Evolutionary conservation across 164 flowering plant species (phyloP).

Genomic region (Vitis rotundifolia): DNA sequence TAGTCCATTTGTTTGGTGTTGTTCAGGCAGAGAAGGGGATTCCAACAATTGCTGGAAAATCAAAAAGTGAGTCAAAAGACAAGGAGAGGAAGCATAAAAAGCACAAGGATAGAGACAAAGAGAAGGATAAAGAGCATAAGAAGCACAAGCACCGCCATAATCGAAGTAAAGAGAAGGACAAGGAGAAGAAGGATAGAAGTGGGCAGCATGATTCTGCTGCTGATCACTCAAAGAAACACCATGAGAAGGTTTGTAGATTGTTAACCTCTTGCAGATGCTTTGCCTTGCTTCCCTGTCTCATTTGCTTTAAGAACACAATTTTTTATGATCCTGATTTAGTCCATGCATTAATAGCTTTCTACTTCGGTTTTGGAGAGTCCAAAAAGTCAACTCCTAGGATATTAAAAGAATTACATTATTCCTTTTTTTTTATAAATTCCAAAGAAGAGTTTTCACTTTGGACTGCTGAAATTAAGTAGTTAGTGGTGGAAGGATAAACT

Average conservation of each 20-base stretch:
- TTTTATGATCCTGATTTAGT: background rate
- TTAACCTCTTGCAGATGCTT: background rate
- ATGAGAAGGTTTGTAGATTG: constrained; percentile 58
- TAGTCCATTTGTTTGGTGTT: constrained; percentile 5
- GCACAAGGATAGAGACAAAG: constrained; percentile 72
- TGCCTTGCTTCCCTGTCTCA: background rate
- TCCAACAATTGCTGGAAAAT: constrained; percentile 57
- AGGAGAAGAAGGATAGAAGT: constrained; percentile 69
- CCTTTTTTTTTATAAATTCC: too few relatives aligned
- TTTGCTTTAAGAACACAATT: background rate
- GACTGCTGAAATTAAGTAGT: too few relatives aligned
- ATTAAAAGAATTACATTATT: too few relatives aligned
- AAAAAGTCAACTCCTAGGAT: too few relatives aligned
- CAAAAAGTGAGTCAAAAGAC: constrained; percentile 63
- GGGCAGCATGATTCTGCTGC: constrained; percentile 60
- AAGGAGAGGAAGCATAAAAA: constrained; percentile 76
- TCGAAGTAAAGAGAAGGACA: constrained; percentile 67
- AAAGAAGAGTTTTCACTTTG: too few relatives aligned
- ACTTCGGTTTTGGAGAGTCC: too few relatives aligned
- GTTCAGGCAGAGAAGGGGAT: constrained; percentile 68
- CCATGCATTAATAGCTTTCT: too few relatives aligned
- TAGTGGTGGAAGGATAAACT: too few relatives aligned
- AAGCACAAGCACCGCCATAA: constrained; percentile 76
- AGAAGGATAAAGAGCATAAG: constrained; percentile 75
- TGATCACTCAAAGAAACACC: constrained; percentile 65